Conservation (phyloP, 208 protist species). For the Kentomonas sorsogonicus region DNA sequence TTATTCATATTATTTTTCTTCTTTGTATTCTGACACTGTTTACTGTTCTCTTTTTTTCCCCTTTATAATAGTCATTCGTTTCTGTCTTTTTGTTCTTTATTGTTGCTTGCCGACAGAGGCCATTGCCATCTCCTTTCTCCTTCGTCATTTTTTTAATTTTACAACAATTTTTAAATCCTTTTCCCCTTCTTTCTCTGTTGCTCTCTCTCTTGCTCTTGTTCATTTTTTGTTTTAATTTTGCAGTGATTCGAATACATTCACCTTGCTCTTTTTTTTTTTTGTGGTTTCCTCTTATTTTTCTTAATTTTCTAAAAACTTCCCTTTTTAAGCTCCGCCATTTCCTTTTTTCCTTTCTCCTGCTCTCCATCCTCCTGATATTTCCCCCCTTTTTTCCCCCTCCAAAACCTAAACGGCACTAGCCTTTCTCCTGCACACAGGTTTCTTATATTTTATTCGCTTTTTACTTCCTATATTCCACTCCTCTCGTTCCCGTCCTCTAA, state of each 20-base stretch:
- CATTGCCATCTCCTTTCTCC: constrained; percentile 1
- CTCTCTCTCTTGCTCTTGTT: not conserved
- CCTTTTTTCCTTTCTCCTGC: not conserved
- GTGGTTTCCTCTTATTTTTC: no score
- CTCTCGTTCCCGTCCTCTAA: no score
- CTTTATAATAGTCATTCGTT: no score
- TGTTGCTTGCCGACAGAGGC: no score
- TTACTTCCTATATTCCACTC: no score
- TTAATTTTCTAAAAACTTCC: no score
- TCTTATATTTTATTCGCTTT: no score
- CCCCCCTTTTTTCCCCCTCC: no score
- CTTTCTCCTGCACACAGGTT: no score
- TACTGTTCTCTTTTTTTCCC: not conserved
- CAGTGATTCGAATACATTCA: not conserved
- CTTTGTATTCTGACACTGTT: constrained; percentile 4
- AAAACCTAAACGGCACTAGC: no score
- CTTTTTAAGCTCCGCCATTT: not conserved
- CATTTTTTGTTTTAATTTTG: constrained; percentile 2
- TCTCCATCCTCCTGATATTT: not conserved
- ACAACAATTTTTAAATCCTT: constrained; percentile 1
- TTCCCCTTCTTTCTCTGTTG: not conserved
- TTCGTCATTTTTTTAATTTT: not conserved
- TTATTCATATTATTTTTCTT: constrained; percentile 8
- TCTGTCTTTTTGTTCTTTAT: not conserved
- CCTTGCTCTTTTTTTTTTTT: not conserved